Evolutionary conservation across 306 rosid species (phyloP).

Genomic region (Aeschynomene evenia): DNA sequence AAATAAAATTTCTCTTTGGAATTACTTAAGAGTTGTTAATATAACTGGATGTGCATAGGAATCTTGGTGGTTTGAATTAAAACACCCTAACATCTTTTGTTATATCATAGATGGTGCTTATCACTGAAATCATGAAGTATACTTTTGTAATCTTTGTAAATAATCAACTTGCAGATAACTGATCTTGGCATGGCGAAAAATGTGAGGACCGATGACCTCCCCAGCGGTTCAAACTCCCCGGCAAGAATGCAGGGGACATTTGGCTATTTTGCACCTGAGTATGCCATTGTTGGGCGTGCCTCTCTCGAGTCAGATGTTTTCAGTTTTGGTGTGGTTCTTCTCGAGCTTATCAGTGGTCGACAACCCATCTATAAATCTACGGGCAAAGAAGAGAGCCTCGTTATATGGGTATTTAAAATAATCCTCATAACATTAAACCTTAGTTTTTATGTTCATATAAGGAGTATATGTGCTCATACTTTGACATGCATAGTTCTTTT

Average conservation of each 20-base stretch:
- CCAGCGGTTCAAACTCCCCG: conserved; percentile 87
- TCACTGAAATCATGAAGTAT: conserved; percentile 2
- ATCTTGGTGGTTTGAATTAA: not conserved
- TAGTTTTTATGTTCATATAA: conserved; percentile 3
- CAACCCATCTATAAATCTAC: conserved; percentile 76
- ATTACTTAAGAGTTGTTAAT: not conserved
- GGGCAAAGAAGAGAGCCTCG: conserved; percentile 91
- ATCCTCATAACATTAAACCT: conserved; percentile 1
- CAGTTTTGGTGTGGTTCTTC: conserved; percentile 98
- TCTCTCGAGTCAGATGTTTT: conserved; percentile 94
- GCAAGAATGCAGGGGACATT: conserved; percentile 98
- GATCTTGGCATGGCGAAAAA: conserved; percentile 97
- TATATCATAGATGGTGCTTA: not conserved
- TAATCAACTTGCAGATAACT: conserved; percentile 69
- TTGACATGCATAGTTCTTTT: too few species aligned
- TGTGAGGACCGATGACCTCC: conserved; percentile 72
- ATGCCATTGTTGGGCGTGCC: conserved; percentile 85
- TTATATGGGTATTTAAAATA: conserved; percentile 71
- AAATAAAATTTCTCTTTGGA: too few species aligned
- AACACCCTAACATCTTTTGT: not conserved
- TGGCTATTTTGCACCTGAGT: conserved; percentile 99
- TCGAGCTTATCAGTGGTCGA: conserved; percentile 94
- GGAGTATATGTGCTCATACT: conserved; percentile 11
- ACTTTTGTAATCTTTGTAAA: conserved; percentile 10
- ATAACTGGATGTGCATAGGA: not conserved